phyloP scores from a whole-genome alignment of 73 alveolate genomes.

The Stentor roeselii region DNA sequence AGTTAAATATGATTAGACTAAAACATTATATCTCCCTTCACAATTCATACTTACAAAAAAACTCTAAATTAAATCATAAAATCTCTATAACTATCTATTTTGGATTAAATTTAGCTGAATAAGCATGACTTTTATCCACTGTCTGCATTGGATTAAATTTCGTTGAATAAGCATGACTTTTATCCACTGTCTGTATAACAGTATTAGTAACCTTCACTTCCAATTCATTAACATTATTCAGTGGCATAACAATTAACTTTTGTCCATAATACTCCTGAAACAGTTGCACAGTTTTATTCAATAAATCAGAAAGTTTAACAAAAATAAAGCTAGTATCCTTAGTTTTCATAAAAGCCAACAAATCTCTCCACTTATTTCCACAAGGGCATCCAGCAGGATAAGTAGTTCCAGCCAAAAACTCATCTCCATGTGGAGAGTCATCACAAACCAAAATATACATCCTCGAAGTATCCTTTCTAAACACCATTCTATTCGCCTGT shows the following conservation, averaged over 20 bases:
- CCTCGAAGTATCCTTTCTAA: neutral
- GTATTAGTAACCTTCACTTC: neutral
- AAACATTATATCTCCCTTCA: too few relatives aligned
- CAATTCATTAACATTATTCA: neutral
- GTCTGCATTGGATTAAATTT: too few relatives aligned
- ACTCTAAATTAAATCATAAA: too few relatives aligned
- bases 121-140: too few relatives aligned
- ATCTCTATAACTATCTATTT: too few relatives aligned
- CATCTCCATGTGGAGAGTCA: constrained; percentile 22
- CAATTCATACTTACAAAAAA: too few relatives aligned
- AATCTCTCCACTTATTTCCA: neutral
- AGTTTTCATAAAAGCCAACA: neutral
- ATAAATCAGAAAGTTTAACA: neutral
- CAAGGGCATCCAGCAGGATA: constrained; percentile 25
- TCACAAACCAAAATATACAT: neutral
- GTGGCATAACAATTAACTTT: neutral
- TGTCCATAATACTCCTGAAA: constrained; percentile 8
- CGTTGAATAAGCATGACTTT: too few relatives aligned
- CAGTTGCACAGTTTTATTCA: neutral
- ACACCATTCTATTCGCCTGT: neutral
- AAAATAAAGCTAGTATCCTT: neutral
- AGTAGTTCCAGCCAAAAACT: neutral
- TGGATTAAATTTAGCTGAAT: too few relatives aligned
- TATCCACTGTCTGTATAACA: too few relatives aligned
- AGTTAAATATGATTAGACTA: too few relatives aligned